A percentile compares a stretch with the other conserved stretches of the same genome.
Conservation (phyloP, 768 basidiomycete genomes). For the Leccinellum luteum region DNA sequence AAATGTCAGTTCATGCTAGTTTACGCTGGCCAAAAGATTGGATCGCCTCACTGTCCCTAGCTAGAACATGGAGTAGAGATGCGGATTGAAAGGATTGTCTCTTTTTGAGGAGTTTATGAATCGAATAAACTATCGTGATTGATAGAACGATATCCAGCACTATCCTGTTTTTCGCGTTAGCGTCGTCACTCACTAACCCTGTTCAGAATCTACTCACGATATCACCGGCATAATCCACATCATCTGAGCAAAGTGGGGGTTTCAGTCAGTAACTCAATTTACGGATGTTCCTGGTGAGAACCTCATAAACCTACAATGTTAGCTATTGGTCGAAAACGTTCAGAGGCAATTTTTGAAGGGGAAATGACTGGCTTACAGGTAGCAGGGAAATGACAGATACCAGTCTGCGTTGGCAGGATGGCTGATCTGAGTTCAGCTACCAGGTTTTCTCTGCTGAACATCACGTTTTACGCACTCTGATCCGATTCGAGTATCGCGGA, state of each 20-base stretch:
- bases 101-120: neutral
- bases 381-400: neutral
- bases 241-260: no score
- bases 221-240: neutral
- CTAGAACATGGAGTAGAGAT: neutral
- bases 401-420: neutral
- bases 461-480: neutral
- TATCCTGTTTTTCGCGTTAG: neutral
- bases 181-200: no score
- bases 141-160: neutral
- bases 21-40: neutral
- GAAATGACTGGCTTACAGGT: neutral
- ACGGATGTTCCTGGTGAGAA: neutral
- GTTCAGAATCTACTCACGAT: neutral
- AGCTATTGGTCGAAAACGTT: neutral
- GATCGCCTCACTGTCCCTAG: slow-evolving; percentile 10
- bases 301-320: neutral
- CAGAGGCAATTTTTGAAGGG: neutral
- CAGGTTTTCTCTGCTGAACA: neutral
- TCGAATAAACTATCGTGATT: neutral
- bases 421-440: neutral
- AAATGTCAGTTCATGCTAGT: neutral
- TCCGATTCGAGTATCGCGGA: neutral
- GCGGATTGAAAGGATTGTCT: neutral
- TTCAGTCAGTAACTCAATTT: neutral